Percentiles rank a stretch among this genome's conserved stretches.
These are phyloP conservation scores for Coccomyxa subellipsoidea DNA, from an alignment of 163 green algal genomes.

Conservation along the genomic window DNA sequence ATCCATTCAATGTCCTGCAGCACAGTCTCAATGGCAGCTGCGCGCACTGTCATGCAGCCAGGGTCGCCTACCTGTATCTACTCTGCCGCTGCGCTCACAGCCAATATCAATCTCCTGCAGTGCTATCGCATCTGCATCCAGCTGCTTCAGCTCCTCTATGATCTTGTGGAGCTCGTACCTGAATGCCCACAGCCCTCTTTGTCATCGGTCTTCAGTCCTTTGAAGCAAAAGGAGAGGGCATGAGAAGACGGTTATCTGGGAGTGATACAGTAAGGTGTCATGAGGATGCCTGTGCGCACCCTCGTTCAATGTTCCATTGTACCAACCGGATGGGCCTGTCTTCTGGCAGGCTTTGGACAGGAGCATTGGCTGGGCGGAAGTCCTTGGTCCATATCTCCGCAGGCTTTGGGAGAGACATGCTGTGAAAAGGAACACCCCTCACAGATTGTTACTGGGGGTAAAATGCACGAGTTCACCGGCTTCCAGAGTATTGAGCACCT, in stretches of 20 bases:
- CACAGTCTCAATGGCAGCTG: too few species aligned
- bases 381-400: neutral
- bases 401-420: neutral
- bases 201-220: too few species aligned
- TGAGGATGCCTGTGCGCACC: neutral
- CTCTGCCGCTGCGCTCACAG: conserved; percentile 61
- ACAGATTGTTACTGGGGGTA: too few species aligned
- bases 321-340: neutral
- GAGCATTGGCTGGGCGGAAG: neutral
- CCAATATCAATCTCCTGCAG: conserved; percentile 85
- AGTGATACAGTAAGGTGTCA: neutral
- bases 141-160: conserved; percentile 69
- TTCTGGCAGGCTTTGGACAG: neutral
- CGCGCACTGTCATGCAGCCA: too few species aligned
- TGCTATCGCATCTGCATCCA: conserved; percentile 55
- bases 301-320: conserved; percentile 9
- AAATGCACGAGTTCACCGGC: too few species aligned
- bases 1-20: too few species aligned
- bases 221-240: too few species aligned
- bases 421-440: neutral
- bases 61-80: conserved; percentile 36
- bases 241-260: neutral
- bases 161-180: conserved; percentile 75
- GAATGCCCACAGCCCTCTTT: neutral
- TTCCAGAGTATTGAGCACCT: too few species aligned